These are phyloP conservation scores for Corynascus novoguineensis DNA, from an alignment of 495 filamentous ascomycete genomes.

Conservation along the genomic window DNA sequence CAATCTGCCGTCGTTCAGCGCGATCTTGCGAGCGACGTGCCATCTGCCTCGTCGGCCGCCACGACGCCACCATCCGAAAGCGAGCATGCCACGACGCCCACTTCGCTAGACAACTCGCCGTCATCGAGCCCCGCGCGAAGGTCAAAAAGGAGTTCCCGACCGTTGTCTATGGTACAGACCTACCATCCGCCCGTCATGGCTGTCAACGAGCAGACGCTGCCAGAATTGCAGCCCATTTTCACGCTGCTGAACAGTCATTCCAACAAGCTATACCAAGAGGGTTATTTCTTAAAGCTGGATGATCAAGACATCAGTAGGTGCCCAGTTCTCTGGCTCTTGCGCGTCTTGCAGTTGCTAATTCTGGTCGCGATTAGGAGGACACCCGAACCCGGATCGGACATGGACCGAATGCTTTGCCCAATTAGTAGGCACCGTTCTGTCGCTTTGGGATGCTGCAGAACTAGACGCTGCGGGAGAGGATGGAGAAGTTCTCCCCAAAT, in stretches of 20 bases:
- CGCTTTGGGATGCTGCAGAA: constrained; percentile 91
- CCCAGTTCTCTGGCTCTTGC: neutral
- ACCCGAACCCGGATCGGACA: constrained; percentile 74
- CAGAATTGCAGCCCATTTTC: constrained; percentile 92
- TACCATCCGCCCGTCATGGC: constrained; percentile 88
- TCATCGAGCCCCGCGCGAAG: constrained; percentile 22
- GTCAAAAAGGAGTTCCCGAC: constrained; percentile 41
- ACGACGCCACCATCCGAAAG: constrained; percentile 20
- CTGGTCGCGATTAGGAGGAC: constrained; percentile 59
- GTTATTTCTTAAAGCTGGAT: constrained; percentile 93
- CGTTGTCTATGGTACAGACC: constrained; percentile 62
- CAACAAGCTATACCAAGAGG: constrained; percentile 96
- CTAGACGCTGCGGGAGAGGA: constrained; percentile 81
- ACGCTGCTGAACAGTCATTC: constrained; percentile 88
- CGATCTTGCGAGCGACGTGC: constrained; percentile 24
- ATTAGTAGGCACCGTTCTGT: constrained; percentile 88
- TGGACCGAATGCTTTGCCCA: constrained; percentile 98
- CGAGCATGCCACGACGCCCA: constrained; percentile 33
- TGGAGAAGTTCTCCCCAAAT: constrained; percentile 84
- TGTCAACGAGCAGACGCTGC: constrained; percentile 73
- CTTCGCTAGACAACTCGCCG: constrained; percentile 20
- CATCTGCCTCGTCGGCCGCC: constrained; percentile 27
- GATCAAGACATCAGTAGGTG: constrained; percentile 82
- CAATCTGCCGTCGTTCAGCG: constrained; percentile 15
- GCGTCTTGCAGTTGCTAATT: constrained; percentile 12